Percentiles rank a stretch among this genome's conserved stretches.
These are phyloP conservation scores for Fusarium caatingaense DNA, from an alignment of 2,329 filamentous ascomycete genomes.

Conservation along the genomic window DNA sequence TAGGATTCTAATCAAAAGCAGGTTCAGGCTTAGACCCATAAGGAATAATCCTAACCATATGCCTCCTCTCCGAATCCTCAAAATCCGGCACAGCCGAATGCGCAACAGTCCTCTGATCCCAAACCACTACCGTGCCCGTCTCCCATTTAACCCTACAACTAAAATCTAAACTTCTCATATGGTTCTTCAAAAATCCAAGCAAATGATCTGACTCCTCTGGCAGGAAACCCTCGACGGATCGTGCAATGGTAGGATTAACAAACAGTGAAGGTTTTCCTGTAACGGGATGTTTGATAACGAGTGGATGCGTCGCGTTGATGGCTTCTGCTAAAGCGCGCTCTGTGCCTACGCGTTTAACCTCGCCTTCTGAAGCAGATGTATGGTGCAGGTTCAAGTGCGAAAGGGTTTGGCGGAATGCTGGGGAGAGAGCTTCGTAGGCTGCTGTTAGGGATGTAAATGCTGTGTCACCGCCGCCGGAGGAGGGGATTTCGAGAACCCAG, in stretches of 20 bases:
- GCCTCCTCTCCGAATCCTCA: constrained; percentile 45
- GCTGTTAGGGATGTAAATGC: constrained; percentile 48
- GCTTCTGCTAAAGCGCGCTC: constrained; percentile 47
- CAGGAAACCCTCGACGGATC: constrained; percentile 45
- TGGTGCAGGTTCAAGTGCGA: constrained; percentile 23
- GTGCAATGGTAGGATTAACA: constrained; percentile 48
- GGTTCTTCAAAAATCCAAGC: constrained; percentile 45
- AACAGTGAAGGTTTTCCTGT: constrained; percentile 45
- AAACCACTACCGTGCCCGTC: constrained; percentile 47
- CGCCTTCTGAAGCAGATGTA: constrained; percentile 47
- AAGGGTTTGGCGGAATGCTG: constrained; percentile 40
- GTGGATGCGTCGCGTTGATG: constrained; percentile 46
- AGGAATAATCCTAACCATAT: constrained; percentile 49
- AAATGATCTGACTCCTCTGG: constrained; percentile 48
- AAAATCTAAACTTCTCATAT: constrained; percentile 49
- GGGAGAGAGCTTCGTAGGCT: constrained; percentile 47
- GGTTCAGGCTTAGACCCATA: constrained; percentile 44
- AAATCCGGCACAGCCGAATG: constrained; percentile 49
- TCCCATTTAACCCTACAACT: constrained; percentile 48
- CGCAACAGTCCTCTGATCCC: constrained; percentile 46
- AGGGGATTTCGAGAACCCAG: constrained; percentile 48
- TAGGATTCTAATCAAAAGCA: constrained; percentile 1
- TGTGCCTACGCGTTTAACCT: constrained; percentile 44
- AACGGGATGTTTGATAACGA: constrained; percentile 47
- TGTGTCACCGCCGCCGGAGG: constrained; percentile 46